Percentiles rank a stretch among this genome's conserved stretches.
phyloP scores from a whole-genome alignment of 148 eudicot genomes.

The Vaccinium vitisidaea region DNA sequence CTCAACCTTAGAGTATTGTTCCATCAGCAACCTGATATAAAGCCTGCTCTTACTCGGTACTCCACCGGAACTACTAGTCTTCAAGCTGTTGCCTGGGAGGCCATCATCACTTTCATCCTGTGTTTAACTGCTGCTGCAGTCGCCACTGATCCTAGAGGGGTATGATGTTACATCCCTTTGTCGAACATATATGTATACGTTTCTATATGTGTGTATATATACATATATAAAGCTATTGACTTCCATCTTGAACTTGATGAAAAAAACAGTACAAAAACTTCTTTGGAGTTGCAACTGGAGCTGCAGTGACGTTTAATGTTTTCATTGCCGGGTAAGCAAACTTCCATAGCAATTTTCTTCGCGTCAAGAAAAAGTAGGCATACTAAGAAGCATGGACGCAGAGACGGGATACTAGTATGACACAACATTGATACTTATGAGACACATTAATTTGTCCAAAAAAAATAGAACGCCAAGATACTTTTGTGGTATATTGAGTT shows the following conservation, averaged over 20 bases:
- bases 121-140: slow-evolving; percentile 34
- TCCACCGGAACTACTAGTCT: slow-evolving; percentile 32
- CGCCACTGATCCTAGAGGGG: slow-evolving; percentile 41
- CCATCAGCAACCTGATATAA: slow-evolving; percentile 27
- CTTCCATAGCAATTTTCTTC: not conserved
- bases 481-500: no score
- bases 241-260: slow-evolving; percentile 1
- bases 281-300: slow-evolving; percentile 44
- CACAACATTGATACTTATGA: no score
- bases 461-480: no score
- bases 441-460: no score
- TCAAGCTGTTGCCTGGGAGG: slow-evolving; percentile 43
- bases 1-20: slow-evolving; percentile 39
- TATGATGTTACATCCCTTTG: slow-evolving; percentile 12
- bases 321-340: slow-evolving; percentile 35
- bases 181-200: not conserved
- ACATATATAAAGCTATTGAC: not conserved
- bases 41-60: slow-evolving; percentile 34
- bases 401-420: no score
- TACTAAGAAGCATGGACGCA: no score
- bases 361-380: not conserved
- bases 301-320: slow-evolving; percentile 27
- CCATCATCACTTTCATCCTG: slow-evolving; percentile 36
- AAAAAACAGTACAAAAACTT: slow-evolving; percentile 32
- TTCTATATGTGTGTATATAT: no score